Evolutionary conservation across 108 stramenopile genomes (phyloP), one percentile per base, ranked within the genome.

Genomic region (Licmophora abbreviata): DNA sequence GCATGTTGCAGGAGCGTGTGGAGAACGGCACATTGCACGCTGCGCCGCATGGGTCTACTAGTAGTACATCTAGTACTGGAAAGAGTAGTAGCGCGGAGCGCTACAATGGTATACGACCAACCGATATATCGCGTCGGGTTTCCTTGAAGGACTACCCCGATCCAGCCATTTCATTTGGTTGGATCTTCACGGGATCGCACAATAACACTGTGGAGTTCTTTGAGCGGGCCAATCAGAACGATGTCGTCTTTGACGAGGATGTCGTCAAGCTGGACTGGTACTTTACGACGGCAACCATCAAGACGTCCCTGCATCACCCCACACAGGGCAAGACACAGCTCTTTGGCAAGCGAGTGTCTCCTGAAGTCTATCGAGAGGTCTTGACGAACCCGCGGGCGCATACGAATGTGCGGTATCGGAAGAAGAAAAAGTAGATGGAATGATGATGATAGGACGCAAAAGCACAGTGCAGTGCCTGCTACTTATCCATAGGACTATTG

Each of bases 101-200:
- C 33, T 62, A 60, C 63, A 68, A 60, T 49, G 29, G 45, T 10
- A 12, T 26, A 15, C 59, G 59, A n/a, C 59, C 54, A 17, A 32
- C 25, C 29, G 47, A 34, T 60, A 21, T 11, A n/a, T 11, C 36
- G 25, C 25, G 68, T 6, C 73, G 73, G 17, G 66, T 74, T 14
- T 47, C 52, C 23, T 31, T 53, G 1, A 41, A 61, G 23, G 22
- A 30, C 5, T 76, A 81, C 64, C 79, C 79, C 9, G 79, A 76
- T 52, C 63, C 79, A 7, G 49, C 64, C 21, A 28, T n/a, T 3
- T n/a, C n/a, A n/a, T 76, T 58, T 58, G 73, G 75, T 15, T 81
- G 79, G 79, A 76, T 22, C 11, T 81, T 81, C 59, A 81, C 79
- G 18, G 79, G 79, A 11, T 50, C 29, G 22, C 34, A 57, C n/a